These are phyloP conservation scores for Chalciporus sp. DNA, from an alignment of 1,284 basidiomycete species.

Conservation along the genomic window DNA sequence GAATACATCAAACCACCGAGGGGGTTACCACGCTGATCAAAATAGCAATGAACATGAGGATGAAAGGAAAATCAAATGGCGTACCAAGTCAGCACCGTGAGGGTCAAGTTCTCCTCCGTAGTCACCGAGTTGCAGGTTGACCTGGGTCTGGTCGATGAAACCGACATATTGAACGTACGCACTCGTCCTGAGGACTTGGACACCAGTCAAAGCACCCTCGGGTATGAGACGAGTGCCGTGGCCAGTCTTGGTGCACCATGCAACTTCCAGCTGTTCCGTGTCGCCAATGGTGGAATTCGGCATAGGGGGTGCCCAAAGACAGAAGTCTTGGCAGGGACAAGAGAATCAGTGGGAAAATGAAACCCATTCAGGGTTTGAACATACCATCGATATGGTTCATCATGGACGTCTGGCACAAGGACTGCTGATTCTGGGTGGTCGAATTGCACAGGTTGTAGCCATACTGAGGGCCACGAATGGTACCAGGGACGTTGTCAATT, in stretches of 20 bases:
- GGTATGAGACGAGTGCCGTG: constrained; percentile 63
- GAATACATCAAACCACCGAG: constrained; percentile 67
- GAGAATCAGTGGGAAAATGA: background rate
- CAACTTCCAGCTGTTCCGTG: constrained; percentile 59
- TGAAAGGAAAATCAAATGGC: background rate
- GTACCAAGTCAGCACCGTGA: constrained; percentile 59
- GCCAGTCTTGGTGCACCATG: constrained; percentile 61
- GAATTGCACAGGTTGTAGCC: constrained; percentile 53
- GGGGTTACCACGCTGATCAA: constrained; percentile 56
- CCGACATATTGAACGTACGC: constrained; percentile 67
- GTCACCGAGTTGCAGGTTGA: constrained; percentile 58
- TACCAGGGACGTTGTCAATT: constrained; percentile 48
- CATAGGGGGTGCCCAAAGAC: constrained; percentile 40
- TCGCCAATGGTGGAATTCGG: constrained; percentile 47
- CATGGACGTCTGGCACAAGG: constrained; percentile 46
- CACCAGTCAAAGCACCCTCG: constrained; percentile 47
- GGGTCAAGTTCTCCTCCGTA: constrained; percentile 74
- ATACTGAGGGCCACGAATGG: constrained; percentile 42
- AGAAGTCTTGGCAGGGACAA: constrained; percentile 36
- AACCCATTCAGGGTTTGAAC: background rate
- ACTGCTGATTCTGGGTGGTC: constrained; percentile 46
- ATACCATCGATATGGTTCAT: constrained; percentile 37
- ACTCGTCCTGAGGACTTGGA: constrained; percentile 58
- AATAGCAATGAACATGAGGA: background rate
- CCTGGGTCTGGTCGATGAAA: constrained; percentile 59